A percentile compares a stretch with the other conserved stretches of the same genome.
These are phyloP conservation scores for Suillus ampliporus DNA, from an alignment of 768 basidiomycete genomes.

Conservation along the genomic window DNA sequence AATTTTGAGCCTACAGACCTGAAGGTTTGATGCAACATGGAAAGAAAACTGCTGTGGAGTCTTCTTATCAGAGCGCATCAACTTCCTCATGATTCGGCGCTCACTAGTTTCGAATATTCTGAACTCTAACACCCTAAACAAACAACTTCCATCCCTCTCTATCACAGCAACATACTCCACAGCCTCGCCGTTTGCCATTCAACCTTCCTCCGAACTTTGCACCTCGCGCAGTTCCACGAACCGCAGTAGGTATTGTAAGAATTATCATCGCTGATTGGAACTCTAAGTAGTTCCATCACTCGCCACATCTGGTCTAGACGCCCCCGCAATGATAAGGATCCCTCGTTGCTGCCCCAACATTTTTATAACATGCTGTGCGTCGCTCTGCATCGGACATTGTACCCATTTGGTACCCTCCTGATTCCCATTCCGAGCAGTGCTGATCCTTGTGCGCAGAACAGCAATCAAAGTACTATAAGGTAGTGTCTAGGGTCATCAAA, in stretches of 20 bases:
- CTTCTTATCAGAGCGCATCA: not conserved
- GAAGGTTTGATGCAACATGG: too few species aligned
- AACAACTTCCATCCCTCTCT: slow-evolving; percentile 68
- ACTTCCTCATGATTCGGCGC: not conserved
- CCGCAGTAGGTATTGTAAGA: slow-evolving; percentile 95
- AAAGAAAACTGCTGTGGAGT: too few species aligned
- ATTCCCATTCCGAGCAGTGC: slow-evolving; percentile 77
- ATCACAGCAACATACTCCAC: slow-evolving; percentile 65
- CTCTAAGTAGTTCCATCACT: slow-evolving; percentile 12
- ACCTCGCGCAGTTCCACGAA: slow-evolving; percentile 70
- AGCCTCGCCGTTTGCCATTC: slow-evolving; percentile 59
- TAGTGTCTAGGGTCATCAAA: slow-evolving; percentile 58
- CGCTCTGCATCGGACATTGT: slow-evolving; percentile 79
- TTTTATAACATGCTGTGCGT: slow-evolving; percentile 52
- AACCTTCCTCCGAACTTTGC: slow-evolving; percentile 56
- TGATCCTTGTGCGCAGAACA: slow-evolving; percentile 77
- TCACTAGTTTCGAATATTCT: not conserved
- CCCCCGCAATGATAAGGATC: slow-evolving; percentile 86
- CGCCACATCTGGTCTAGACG: slow-evolving; percentile 28
- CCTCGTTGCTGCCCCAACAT: slow-evolving; percentile 61
- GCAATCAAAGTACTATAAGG: slow-evolving; percentile 81
- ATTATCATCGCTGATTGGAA: slow-evolving; percentile 53
- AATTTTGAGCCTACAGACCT: too few species aligned
- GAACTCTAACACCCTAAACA: slow-evolving; percentile 82
- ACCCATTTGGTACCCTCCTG: slow-evolving; percentile 74